A percentile compares a stretch with the other conserved stretches of the same genome.
These are phyloP conservation scores for Metarhizium album DNA, from an alignment of 2,329 filamentous ascomycete species.

Conservation along the genomic window DNA sequence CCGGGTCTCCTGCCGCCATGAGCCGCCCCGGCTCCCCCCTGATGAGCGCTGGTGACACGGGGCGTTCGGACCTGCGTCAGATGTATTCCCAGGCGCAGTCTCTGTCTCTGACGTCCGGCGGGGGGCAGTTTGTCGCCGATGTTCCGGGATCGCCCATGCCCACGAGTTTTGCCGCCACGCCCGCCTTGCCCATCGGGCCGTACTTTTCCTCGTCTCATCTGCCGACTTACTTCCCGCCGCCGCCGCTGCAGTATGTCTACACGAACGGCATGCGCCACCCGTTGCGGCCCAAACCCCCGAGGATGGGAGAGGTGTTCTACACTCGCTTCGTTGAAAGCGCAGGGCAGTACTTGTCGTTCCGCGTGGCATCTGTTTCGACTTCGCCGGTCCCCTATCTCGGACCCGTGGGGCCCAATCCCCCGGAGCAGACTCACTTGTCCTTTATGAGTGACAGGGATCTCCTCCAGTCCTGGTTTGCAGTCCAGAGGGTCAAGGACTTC, in stretches of 20 bases:
- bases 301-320: slow-evolving; percentile 88
- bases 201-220: slow-evolving; percentile 77
- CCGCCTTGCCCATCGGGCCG: slow-evolving; percentile 46
- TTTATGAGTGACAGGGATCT: slow-evolving; percentile 44
- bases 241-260: slow-evolving; percentile 69
- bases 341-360: slow-evolving; percentile 78
- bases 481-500: slow-evolving; percentile 70
- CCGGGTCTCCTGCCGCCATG: slow-evolving; percentile 33
- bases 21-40: slow-evolving; percentile 10
- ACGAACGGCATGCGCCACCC: slow-evolving; percentile 77
- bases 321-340: slow-evolving; percentile 74
- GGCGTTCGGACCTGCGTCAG: slow-evolving; percentile 14
- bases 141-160: slow-evolving; percentile 28
- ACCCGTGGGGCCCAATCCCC: slow-evolving; percentile 34
- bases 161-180: slow-evolving; percentile 19
- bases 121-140: slow-evolving; percentile 21
- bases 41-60: not conserved
- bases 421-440: slow-evolving; percentile 28
- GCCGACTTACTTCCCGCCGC: slow-evolving; percentile 82
- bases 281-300: slow-evolving; percentile 74
- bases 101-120: slow-evolving; percentile 2
- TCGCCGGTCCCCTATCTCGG: slow-evolving; percentile 55
- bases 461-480: slow-evolving; percentile 80
- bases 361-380: slow-evolving; percentile 62
- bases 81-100: slow-evolving; percentile 15